Percentiles rank a stretch among this genome's conserved stretches.
These are phyloP conservation scores for Aspergillus cejpii DNA, from an alignment of 2,329 filamentous ascomycete species.

Conservation along the genomic window DNA sequence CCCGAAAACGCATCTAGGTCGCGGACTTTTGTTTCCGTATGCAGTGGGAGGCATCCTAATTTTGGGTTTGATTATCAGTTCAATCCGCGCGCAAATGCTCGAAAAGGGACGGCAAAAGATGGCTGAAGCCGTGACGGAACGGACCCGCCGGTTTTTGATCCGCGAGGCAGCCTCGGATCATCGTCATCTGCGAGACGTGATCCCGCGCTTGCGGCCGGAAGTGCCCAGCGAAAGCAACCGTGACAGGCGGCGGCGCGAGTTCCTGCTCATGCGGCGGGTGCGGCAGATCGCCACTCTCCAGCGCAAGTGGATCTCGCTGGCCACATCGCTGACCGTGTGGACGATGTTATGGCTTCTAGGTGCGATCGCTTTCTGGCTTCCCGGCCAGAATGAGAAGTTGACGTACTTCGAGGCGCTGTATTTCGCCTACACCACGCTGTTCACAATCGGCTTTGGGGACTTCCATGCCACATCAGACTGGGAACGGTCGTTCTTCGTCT, in stretches of 20 bases:
- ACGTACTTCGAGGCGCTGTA: constrained; percentile 36
- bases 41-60: constrained; percentile 33
- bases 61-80: constrained; percentile 31
- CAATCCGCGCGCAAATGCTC: constrained; percentile 33
- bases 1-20: constrained; percentile 29
- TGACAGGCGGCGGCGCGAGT: constrained; percentile 30
- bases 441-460: constrained; percentile 40
- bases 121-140: constrained; percentile 30
- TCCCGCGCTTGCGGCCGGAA: constrained; percentile 12
- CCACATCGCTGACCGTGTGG: constrained; percentile 34
- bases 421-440: constrained; percentile 35
- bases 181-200: constrained; percentile 11
- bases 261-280: constrained; percentile 44
- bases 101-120: constrained; percentile 36
- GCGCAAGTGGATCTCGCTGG: constrained; percentile 39
- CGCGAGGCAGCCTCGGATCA: constrained; percentile 18
- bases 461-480: constrained; percentile 28
- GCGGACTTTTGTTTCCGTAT: constrained; percentile 31
- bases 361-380: constrained; percentile 32
- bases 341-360: constrained; percentile 42
- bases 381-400: constrained; percentile 29
- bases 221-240: constrained; percentile 14
- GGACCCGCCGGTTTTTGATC: constrained; percentile 27
- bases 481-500: constrained; percentile 36
- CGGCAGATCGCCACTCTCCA: constrained; percentile 38